phyloP scores from a whole-genome alignment of 2,329 filamentous ascomycete species.

The Neonectria ditissima region DNA sequence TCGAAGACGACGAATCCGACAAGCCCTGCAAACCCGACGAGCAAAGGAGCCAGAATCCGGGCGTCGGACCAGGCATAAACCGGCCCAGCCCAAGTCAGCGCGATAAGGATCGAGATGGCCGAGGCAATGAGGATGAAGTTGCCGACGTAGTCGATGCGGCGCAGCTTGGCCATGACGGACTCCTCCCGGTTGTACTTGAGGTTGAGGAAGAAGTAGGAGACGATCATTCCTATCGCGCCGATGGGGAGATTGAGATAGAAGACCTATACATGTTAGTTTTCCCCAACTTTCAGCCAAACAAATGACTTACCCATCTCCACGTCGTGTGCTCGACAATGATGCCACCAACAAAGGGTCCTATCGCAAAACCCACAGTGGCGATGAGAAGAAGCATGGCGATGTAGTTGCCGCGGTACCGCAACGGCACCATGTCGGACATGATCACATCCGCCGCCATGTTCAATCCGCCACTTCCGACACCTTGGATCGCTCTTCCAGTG shows the following conservation, averaged over 20 bases:
- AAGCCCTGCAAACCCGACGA: constrained; percentile 41
- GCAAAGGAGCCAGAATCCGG: constrained; percentile 55
- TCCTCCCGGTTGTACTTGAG: constrained; percentile 44
- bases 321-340: constrained; percentile 41
- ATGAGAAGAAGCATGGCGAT: constrained; percentile 49
- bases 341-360: constrained; percentile 52
- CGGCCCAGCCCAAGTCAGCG: constrained; percentile 58
- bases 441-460: constrained; percentile 50
- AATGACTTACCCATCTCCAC: constrained; percentile 53
- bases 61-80: constrained; percentile 55
- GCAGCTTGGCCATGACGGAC: constrained; percentile 44
- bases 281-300: no score
- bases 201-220: constrained; percentile 52
- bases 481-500: constrained; percentile 56
- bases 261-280: constrained; percentile 37
- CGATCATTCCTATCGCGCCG: constrained; percentile 47
- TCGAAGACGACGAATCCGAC: constrained; percentile 35
- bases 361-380: constrained; percentile 48
- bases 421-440: constrained; percentile 60
- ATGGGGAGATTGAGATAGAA: constrained; percentile 60
- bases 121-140: constrained; percentile 55
- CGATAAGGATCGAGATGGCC: constrained; percentile 54
- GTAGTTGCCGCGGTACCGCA: constrained; percentile 59
- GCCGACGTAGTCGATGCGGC: constrained; percentile 58
- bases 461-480: constrained; percentile 47